A percentile compares a stretch with the other conserved stretches of the same genome.
Conservation (phyloP, 805 yeast genomes). For the Tetrapisispora pingtungensis region DNA sequence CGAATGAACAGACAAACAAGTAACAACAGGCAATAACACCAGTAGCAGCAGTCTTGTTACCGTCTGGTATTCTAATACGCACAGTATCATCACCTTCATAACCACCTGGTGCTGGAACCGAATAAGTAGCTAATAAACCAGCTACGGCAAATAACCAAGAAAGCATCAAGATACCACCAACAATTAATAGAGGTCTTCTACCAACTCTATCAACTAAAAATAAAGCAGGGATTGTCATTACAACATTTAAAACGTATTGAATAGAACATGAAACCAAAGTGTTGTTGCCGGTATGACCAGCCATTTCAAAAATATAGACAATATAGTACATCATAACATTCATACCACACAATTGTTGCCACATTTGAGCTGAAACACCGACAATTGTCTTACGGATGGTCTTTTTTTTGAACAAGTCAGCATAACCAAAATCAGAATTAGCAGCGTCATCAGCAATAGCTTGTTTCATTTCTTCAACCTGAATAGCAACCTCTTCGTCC, state of each 20-base stretch:
- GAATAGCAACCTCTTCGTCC: constrained; percentile 19
- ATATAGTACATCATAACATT: constrained; percentile 56
- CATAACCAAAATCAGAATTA: neutral
- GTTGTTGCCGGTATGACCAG: neutral
- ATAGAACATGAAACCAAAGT: constrained; percentile 29
- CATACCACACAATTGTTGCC: constrained; percentile 52
- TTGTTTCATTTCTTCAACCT: constrained; percentile 22
- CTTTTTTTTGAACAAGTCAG: constrained; percentile 37
- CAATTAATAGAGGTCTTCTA: constrained; percentile 45
- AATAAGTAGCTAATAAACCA: constrained; percentile 1
- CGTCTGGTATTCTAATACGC: constrained; percentile 4
- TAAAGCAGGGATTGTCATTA: constrained; percentile 48
- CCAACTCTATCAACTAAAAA: constrained; percentile 53
- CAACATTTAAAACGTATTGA: constrained; percentile 33
- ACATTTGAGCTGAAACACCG: constrained; percentile 37
- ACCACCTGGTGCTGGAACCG: constrained; percentile 33
- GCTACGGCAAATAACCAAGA: constrained; percentile 30
- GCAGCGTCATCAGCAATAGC: constrained; percentile 26
- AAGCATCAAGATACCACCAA: constrained; percentile 1
- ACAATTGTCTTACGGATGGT: constrained; percentile 48
- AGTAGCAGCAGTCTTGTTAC: constrained; percentile 32
- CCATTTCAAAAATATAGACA: constrained; percentile 2
- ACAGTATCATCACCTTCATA: constrained; percentile 22
- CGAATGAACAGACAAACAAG: constrained; percentile 46
- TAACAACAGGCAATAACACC: constrained; percentile 38